A percentile compares a stretch with the other conserved stretches of the same genome.
Evolutionary conservation across 179 eudicot species (phyloP).

Genomic region (Carnegiea gigantea): DNA sequence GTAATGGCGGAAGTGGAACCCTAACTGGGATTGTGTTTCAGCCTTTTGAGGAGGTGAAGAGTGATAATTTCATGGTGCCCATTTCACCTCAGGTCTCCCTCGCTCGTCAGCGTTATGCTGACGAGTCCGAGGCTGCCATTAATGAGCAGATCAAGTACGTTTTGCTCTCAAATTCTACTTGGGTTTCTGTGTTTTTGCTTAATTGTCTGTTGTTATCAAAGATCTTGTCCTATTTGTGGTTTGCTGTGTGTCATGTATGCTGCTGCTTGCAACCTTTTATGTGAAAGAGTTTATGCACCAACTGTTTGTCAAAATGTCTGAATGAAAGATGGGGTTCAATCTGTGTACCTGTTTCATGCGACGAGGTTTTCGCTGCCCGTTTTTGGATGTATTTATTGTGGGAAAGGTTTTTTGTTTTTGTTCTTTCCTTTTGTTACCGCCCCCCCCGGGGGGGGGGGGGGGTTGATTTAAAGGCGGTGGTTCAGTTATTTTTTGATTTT

Average conservation of each 20-base stretch:
- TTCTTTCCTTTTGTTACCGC: not conserved
- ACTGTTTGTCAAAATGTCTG: slow-evolving; percentile 23
- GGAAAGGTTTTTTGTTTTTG: not conserved
- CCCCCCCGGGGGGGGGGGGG: too few relatives aligned
- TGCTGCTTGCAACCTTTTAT: not conserved
- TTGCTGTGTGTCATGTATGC: not conserved
- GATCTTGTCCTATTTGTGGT: not conserved
- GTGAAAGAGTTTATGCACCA: not conserved
- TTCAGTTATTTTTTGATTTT: slow-evolving; percentile 6
- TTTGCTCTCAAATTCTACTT: not conserved
- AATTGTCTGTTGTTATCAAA: not conserved
- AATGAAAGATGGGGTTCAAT: slow-evolving; percentile 1
- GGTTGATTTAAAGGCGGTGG: not conserved
- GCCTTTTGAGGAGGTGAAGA: slow-evolving; percentile 85
- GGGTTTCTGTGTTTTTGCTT: not conserved
- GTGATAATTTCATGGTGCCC: slow-evolving; percentile 65
- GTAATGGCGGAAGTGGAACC: slow-evolving; percentile 16
- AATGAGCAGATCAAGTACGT: slow-evolving; percentile 85
- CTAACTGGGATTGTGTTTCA: slow-evolving; percentile 67
- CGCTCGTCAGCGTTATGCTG: slow-evolving; percentile 59
- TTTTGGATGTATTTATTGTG: not conserved
- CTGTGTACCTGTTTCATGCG: not conserved
- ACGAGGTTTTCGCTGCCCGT: not conserved
- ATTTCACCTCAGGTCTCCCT: slow-evolving; percentile 53
- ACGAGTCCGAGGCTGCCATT: slow-evolving; percentile 57